These are phyloP conservation scores for Zygotorulaspora florentina DNA, from an alignment of 805 yeast genomes.

Conservation along the genomic window DNA sequence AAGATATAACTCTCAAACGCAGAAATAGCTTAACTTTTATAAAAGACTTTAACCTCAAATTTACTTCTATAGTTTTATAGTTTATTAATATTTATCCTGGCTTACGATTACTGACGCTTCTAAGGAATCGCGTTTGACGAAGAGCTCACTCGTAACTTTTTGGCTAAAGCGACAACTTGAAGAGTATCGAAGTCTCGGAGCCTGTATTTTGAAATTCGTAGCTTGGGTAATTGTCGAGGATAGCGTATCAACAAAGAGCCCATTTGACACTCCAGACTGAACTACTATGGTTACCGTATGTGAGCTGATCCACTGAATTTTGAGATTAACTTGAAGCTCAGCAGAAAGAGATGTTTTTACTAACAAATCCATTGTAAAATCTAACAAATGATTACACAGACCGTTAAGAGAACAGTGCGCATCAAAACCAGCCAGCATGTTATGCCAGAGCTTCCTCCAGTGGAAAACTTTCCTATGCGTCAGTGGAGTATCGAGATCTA, in stretches of 20 bases:
- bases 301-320: conserved; percentile 1
- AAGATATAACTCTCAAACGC: background rate
- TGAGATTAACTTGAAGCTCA: background rate
- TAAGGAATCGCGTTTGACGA: background rate
- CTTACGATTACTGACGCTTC: background rate
- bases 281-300: conserved; percentile 26
- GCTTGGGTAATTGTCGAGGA: background rate
- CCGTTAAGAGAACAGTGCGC: conserved; percentile 80
- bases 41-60: background rate
- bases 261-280: background rate
- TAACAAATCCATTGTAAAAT: conserved; percentile 4
- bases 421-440: conserved; percentile 83
- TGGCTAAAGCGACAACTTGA: background rate
- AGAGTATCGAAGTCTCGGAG: background rate
- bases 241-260: background rate
- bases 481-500: conserved; percentile 81
- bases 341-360: conserved; percentile 2
- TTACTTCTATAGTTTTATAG: background rate
- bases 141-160: background rate
- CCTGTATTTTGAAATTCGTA: background rate
- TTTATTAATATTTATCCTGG: background rate
- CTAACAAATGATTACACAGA: conserved; percentile 14
- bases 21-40: background rate
- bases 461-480: conserved; percentile 90
- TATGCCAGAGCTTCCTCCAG: conserved; percentile 75